Percentiles rank a stretch among this genome's conserved stretches.
These are phyloP conservation scores for Cenchrus purpureus DNA, from an alignment of 176 grass and related monocot genomes.

Conservation along the genomic window DNA sequence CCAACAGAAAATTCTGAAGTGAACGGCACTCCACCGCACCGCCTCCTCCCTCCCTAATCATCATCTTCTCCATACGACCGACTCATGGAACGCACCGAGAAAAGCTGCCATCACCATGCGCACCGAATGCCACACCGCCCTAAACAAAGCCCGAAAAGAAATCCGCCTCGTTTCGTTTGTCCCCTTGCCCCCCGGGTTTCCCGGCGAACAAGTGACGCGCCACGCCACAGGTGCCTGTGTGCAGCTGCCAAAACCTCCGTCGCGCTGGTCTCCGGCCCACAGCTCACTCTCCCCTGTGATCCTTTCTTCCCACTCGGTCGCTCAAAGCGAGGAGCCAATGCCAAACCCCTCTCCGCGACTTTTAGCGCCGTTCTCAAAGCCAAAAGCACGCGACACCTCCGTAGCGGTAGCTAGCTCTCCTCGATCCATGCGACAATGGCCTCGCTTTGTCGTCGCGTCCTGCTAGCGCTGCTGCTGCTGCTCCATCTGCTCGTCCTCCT, in stretches of 20 bases:
- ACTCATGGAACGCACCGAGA: slow-evolving; percentile 33
- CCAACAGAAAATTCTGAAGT: slow-evolving; percentile 3
- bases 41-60: slow-evolving; percentile 34
- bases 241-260: not conserved
- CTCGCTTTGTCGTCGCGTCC: not conserved
- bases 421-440: slow-evolving; percentile 37
- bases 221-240: not conserved
- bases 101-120: slow-evolving; percentile 33
- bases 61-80: not conserved
- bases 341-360: slow-evolving; percentile 19
- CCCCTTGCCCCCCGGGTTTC: slow-evolving; percentile 41
- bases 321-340: not conserved
- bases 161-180: not conserved
- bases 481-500: not conserved
- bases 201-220: slow-evolving; percentile 31
- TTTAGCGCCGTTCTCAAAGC: slow-evolving; percentile 36
- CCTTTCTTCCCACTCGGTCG: not conserved
- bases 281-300: slow-evolving; percentile 32
- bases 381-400: not conserved
- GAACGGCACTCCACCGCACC: slow-evolving; percentile 30
- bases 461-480: not conserved
- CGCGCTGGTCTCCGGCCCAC: not conserved
- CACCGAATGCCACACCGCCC: not conserved
- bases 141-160: slow-evolving; percentile 21
- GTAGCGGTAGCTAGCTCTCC: not conserved